Conservation (phyloP, 2,329 filamentous ascomycete species). For the Beauveria sp. region DNA sequence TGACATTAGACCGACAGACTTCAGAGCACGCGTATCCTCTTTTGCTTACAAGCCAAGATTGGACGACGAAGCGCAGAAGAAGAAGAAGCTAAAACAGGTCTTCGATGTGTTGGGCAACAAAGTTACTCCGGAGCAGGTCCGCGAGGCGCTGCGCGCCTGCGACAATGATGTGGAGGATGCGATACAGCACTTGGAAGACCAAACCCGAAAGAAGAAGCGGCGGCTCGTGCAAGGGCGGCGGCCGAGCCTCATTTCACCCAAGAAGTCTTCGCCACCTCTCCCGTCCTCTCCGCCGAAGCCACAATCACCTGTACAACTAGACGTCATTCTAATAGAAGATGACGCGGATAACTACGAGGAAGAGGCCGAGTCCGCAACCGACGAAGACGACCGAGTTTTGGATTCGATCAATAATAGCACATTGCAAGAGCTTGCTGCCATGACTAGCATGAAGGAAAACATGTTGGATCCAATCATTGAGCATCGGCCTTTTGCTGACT, state of each 20-base stretch:
- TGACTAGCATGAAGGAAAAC: constrained; percentile 66
- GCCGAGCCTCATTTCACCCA: constrained; percentile 16
- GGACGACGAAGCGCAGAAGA: constrained; percentile 28
- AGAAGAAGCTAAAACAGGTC: constrained; percentile 27
- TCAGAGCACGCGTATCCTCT: constrained; percentile 33
- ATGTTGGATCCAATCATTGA: constrained; percentile 62
- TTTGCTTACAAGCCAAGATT: constrained; percentile 41
- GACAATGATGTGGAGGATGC: constrained; percentile 30
- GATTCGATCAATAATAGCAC: constrained; percentile 78
- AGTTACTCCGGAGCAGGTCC: constrained; percentile 24
- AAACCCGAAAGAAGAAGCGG: constrained; percentile 22
- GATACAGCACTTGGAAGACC: constrained; percentile 23
- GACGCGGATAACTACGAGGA: constrained; percentile 35
- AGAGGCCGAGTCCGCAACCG: constrained; percentile 23
- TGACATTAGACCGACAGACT: constrained; percentile 55
- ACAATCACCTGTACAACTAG: constrained; percentile 15
- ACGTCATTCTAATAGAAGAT: constrained; percentile 30
- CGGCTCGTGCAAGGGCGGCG: constrained; percentile 31
- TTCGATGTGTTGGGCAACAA: constrained; percentile 27
- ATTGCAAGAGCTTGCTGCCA: constrained; percentile 68
- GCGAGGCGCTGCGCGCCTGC: constrained; percentile 25
- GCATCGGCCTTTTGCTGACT: constrained; percentile 63
- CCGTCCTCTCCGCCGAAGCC: neutral
- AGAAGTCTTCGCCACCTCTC: constrained; percentile 16
- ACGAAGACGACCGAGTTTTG: constrained; percentile 47